Evolutionary conservation across 441 rosid species (phyloP).

Genomic region (Euphorbia corollata): DNA sequence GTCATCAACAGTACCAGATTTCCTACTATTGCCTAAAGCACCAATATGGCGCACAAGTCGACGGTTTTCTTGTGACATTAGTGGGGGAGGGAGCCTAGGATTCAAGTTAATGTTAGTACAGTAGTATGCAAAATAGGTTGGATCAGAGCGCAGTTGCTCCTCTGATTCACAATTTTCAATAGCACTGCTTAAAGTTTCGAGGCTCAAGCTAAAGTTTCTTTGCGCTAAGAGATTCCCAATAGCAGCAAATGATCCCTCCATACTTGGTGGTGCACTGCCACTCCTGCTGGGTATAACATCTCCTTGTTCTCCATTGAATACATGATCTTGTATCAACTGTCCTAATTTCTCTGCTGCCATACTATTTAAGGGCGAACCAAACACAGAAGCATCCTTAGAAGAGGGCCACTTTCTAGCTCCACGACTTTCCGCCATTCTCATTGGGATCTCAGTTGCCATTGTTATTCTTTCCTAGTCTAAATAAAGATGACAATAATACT

Average conservation of each 20-base stretch:
- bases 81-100: conserved; percentile 93
- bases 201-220: conserved; percentile 40
- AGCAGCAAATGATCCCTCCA: conserved; percentile 90
- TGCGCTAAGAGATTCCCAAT: conserved; percentile 58
- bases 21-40: conserved; percentile 44
- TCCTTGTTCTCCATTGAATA: conserved; percentile 36
- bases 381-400: conserved; percentile 44
- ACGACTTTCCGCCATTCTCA: conserved; percentile 65
- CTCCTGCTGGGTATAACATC: conserved; percentile 61
- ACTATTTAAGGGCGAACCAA: conserved; percentile 47
- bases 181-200: conserved; percentile 50
- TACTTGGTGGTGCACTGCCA: conserved; percentile 91
- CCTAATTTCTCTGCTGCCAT: conserved; percentile 71
- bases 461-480: conserved; percentile 10
- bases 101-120: conserved; percentile 73
- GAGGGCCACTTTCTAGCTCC: conserved; percentile 51
- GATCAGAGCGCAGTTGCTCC: conserved; percentile 79
- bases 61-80: conserved; percentile 73
- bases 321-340: conserved; percentile 52
- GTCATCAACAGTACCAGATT: conserved; percentile 44
- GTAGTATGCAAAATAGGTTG: conserved; percentile 70
- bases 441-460: conserved; percentile 78
- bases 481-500: conserved; percentile 16
- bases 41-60: conserved; percentile 56
- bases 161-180: conserved; percentile 50